These are phyloP conservation scores for Sesbania bispinosa DNA, from an alignment of 306 rosid species.

Conservation along the genomic window DNA sequence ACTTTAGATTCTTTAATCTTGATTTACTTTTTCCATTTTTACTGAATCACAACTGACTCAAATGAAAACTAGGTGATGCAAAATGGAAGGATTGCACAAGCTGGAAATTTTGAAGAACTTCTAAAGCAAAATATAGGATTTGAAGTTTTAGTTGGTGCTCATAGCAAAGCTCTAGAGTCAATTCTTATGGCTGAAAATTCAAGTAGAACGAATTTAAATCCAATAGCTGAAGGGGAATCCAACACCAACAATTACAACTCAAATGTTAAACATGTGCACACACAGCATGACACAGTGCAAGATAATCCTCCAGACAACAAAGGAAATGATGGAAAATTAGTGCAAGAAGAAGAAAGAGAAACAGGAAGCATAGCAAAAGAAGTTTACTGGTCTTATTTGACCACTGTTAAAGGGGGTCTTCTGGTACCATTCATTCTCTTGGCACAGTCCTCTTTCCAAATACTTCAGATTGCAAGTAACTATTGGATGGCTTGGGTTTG, in stretches of 20 bases:
- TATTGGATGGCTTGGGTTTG: constrained; percentile 99
- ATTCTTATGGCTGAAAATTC: constrained; percentile 63
- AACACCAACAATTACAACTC: constrained; percentile 30
- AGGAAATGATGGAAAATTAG: constrained; percentile 67
- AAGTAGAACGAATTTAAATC: constrained; percentile 38
- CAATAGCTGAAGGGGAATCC: constrained; percentile 42
- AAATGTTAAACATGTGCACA: constrained; percentile 32
- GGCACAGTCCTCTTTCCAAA: constrained; percentile 86
- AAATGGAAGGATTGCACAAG: constrained; percentile 83
- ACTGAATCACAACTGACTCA: constrained; percentile 14
- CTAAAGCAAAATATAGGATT: constrained; percentile 80
- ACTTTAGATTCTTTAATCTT: not conserved
- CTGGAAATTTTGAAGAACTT: constrained; percentile 80
- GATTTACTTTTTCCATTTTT: not conserved
- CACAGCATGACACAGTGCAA: constrained; percentile 51
- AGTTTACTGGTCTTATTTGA: constrained; percentile 79
- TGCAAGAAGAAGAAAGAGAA: constrained; percentile 95
- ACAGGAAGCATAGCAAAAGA: constrained; percentile 90
- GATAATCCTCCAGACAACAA: constrained; percentile 49
- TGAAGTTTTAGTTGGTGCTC: constrained; percentile 90
- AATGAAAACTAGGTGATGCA: constrained; percentile 74
- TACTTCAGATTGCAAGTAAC: constrained; percentile 84
- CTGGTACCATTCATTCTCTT: constrained; percentile 72
- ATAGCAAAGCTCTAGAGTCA: constrained; percentile 80
- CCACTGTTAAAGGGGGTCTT: constrained; percentile 64